Conservation (phyloP, 169 alveolate species). For the Theileria equi region DNA sequence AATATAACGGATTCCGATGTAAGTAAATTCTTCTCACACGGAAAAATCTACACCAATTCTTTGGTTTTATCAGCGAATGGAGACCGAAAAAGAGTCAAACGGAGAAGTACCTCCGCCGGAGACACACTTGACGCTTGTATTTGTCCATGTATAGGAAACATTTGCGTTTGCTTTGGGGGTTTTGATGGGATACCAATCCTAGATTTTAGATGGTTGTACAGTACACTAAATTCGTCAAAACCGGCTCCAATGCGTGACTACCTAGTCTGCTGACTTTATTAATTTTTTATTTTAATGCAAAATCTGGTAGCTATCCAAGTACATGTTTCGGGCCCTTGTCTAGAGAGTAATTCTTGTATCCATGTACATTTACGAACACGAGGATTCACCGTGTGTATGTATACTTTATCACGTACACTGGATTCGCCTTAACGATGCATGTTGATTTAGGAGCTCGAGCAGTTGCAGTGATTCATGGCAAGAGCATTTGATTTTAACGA, state of each 20-base stretch:
- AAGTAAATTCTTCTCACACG: conserved; percentile 10
- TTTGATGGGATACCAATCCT: conserved; percentile 53
- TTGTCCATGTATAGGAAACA: conserved; percentile 12
- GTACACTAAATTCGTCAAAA: conserved; percentile 3
- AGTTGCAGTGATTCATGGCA: too few relatives aligned
- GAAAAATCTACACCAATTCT: conserved; percentile 26
- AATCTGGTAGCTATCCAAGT: too few relatives aligned
- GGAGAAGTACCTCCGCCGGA: neutral
- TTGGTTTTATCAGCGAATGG: conserved; percentile 34
- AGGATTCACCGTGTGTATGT: too few relatives aligned
- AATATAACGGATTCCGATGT: conserved; percentile 27
- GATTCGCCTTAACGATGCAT: too few relatives aligned
- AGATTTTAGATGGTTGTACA: conserved; percentile 19
- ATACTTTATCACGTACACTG: too few relatives aligned
- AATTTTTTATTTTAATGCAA: too few relatives aligned
- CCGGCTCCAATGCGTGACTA: conserved; percentile 16
- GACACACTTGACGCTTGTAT: neutral
- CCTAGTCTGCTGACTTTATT: neutral
- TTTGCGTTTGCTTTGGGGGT: conserved; percentile 29
- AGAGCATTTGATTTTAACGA: too few relatives aligned
- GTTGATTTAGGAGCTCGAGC: too few relatives aligned
- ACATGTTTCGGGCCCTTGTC: too few relatives aligned
- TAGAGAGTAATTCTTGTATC: too few relatives aligned
- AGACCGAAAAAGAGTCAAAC: neutral
- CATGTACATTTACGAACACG: too few relatives aligned